phyloP scores from a whole-genome alignment of 2,329 filamentous ascomycete genomes.

The Cytospora piceae region DNA sequence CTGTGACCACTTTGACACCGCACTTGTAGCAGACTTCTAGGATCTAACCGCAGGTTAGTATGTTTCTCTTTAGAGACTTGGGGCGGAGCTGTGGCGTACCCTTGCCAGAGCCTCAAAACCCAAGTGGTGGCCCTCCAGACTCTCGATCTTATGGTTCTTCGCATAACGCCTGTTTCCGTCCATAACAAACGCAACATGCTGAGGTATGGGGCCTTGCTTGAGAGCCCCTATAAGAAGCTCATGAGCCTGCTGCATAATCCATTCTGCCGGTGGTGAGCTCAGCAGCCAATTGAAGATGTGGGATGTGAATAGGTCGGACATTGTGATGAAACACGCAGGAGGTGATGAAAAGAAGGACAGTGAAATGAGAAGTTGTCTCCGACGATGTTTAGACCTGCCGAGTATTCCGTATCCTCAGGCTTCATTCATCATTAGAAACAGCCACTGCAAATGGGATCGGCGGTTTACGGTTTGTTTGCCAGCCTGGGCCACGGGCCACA shows the following conservation, averaged over 20 bases:
- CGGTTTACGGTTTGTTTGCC: background rate
- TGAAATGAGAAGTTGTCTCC: background rate
- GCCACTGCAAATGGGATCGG: conserved; percentile 20
- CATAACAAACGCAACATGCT: conserved; percentile 99
- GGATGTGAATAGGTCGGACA: conserved; percentile 59
- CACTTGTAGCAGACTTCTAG: conserved; percentile 98
- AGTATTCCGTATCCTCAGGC: background rate
- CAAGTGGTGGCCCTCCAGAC: conserved; percentile 91
- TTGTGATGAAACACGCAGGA: conserved; percentile 35
- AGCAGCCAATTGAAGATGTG: conserved; percentile 70
- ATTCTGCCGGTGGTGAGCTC: conserved; percentile 89
- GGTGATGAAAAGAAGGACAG: background rate
- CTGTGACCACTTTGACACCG: conserved; percentile 93
- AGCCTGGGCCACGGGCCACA: background rate
- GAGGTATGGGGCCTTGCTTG: conserved; percentile 87
- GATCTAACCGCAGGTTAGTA: conserved; percentile 56
- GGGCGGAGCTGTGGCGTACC: conserved; percentile 47
- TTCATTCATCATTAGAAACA: conserved; percentile 8
- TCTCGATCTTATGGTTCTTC: conserved; percentile 88
- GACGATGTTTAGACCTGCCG: background rate
- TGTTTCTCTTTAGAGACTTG: background rate
- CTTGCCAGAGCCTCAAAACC: conserved; percentile 93
- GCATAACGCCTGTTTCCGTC: conserved; percentile 96
- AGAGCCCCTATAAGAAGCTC: conserved; percentile 87
- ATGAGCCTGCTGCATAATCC: conserved; percentile 76